Conservation (phyloP, 208 protist species). For the Trypanosoma rangeli region DNA sequence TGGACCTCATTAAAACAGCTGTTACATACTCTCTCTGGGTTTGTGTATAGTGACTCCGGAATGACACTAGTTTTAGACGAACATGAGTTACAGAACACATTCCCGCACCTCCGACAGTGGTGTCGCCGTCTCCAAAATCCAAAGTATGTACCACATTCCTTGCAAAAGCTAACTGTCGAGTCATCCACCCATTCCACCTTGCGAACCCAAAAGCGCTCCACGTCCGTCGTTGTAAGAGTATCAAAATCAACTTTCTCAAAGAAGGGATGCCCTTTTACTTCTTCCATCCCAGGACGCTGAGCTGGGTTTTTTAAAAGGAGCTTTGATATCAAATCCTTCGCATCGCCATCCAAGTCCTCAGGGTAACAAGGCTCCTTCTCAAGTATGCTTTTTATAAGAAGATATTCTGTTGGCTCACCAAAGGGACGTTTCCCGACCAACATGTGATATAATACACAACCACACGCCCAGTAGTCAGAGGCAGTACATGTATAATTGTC, state of each 20-base stretch:
- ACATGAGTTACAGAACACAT: constrained; percentile 83
- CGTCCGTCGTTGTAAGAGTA: constrained; percentile 35
- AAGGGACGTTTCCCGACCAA: constrained; percentile 86
- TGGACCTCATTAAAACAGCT: constrained; percentile 28
- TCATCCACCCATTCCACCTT: constrained; percentile 86
- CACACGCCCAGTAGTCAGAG: constrained; percentile 93
- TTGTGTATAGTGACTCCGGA: constrained; percentile 34
- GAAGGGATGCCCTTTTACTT: constrained; percentile 80
- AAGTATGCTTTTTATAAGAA: constrained; percentile 88
- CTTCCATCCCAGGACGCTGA: constrained; percentile 56
- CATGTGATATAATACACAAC: constrained; percentile 93
- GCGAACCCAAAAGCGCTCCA: constrained; percentile 60
- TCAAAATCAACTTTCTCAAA: constrained; percentile 68
- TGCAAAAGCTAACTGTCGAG: constrained; percentile 54
- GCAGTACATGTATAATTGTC: constrained; percentile 92
- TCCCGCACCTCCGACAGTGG: constrained; percentile 87
- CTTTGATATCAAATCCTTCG: constrained; percentile 75
- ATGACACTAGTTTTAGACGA: constrained; percentile 39
- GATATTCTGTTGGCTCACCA: constrained; percentile 82
- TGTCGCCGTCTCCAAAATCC: constrained; percentile 51
- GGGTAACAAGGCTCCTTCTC: constrained; percentile 80
- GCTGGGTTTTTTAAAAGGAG: constrained; percentile 75
- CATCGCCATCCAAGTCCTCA: constrained; percentile 61
- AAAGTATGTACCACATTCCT: constrained; percentile 64
- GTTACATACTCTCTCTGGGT: constrained; percentile 53